Evolutionary conservation across 2,329 filamentous ascomycete genomes (phyloP), one percentile per base, ranked within the genome.

Genomic region (Myriosclerotinia duriaeana): DNA sequence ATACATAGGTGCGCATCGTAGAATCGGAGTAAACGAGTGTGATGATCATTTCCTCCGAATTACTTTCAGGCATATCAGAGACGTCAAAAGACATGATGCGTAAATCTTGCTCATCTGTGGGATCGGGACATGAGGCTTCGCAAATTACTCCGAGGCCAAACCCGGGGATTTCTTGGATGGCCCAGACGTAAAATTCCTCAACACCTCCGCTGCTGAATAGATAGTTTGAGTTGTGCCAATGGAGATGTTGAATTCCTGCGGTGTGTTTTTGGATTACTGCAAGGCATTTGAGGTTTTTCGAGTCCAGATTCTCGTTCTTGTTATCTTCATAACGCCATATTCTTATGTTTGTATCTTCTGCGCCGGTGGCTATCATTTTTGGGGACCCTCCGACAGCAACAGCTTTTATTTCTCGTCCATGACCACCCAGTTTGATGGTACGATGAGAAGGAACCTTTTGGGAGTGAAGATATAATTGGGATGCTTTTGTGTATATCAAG

Each of bases 171-270:
- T 8, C 90, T 76, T 14, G 75, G 74, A 56, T 80, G 52, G 85
- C 84, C 94, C 95, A 99, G 14, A 93, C 84, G 72, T 89, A 94
- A 70, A 98, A 89, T 77, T 99, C 94, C 76, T 97, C 94, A 68
- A 87, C 89, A 0, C 93, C 95, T 7, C 87, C 92, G 73, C 92
- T 93, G 70, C 91, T 97, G 76, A 98, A 90, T 2, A 99, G 84
- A 72, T 89, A 90, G 12, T 70, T 62, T 20, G 71, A 66, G 56
- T 85, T 83, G 1, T 90, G 87, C 91, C 92, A 98, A 68, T 84
- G 84, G 11, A 77, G 70, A 46, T 76, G 68, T 76, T 97, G 94
- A 9, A 98, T 86, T 0, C 94, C 95, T 0, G 92, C 89, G 1
- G 87, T 89, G 75, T 99, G 95, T 65, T 86, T 86, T 70, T 92